Percentiles rank a stretch among this genome's conserved stretches.
phyloP scores from a whole-genome alignment of 768 basidiomycete species.

The Pisolithus tinctorius region DNA sequence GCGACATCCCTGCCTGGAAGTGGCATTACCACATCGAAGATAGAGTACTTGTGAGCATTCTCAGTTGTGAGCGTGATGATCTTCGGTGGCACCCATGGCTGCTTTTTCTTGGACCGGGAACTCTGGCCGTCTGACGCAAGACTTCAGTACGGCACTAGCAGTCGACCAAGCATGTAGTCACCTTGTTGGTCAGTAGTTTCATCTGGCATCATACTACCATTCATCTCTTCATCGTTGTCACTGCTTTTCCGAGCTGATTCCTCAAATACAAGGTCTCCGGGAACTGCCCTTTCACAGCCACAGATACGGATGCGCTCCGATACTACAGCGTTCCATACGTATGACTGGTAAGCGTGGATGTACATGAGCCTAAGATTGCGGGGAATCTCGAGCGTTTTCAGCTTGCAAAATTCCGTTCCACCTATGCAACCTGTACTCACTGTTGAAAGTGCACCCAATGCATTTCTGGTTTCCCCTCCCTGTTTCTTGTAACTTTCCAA shows the following conservation, averaged over 20 bases:
- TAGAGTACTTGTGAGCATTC: slow-evolving; percentile 74
- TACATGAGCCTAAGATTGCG: slow-evolving; percentile 95
- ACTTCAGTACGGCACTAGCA: not conserved
- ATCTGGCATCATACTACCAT: slow-evolving; percentile 23
- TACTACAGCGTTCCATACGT: slow-evolving; percentile 96
- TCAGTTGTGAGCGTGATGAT: slow-evolving; percentile 74
- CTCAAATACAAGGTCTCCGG: slow-evolving; percentile 89
- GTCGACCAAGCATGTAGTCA: slow-evolving; percentile 10
- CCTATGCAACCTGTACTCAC: slow-evolving; percentile 34
- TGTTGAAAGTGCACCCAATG: slow-evolving; percentile 81
- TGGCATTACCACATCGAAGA: slow-evolving; percentile 97
- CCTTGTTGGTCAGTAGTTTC: slow-evolving; percentile 29
- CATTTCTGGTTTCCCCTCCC: slow-evolving; percentile 70
- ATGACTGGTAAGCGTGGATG: slow-evolving; percentile 97
- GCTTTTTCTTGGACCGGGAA: slow-evolving; percentile 23
- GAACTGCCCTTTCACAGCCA: slow-evolving; percentile 66
- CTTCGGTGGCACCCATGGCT: slow-evolving; percentile 56
- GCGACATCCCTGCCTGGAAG: slow-evolving; percentile 91
- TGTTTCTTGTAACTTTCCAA: slow-evolving; percentile 86
- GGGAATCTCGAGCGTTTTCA: slow-evolving; percentile 64
- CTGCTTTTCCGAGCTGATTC: slow-evolving; percentile 18
- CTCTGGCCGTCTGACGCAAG: not conserved
- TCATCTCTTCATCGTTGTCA: slow-evolving; percentile 8
- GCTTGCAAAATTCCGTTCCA: not conserved
- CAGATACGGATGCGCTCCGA: slow-evolving; percentile 84